Evolutionary conservation across 73 alveolate genomes (phyloP).

Genomic region (Paramecium biaurelia): DNA sequence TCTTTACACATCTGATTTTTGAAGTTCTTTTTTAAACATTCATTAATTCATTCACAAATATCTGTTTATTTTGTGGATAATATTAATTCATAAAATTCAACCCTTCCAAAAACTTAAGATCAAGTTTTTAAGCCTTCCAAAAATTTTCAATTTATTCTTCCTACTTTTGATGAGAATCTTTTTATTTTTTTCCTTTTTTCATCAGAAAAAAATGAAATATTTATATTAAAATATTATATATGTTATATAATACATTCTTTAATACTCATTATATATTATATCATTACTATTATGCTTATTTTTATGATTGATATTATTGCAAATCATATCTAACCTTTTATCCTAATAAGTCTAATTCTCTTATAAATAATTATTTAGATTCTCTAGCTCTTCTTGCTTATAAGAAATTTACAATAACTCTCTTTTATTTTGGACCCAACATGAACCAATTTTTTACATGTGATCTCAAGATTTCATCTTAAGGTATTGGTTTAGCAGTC

Average conservation of each 20-base stretch:
- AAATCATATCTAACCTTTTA: conserved; percentile 58
- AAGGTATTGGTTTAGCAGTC: conserved; percentile 30
- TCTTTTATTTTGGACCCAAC: conserved; percentile 58
- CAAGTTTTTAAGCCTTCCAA: not conserved
- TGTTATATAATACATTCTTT: not conserved
- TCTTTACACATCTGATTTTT: not conserved
- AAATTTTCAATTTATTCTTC: not conserved
- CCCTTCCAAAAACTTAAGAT: not conserved
- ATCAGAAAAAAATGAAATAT: not conserved
- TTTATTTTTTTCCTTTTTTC: not conserved
- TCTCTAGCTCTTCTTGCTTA: conserved; percentile 67
- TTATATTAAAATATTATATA: not conserved
- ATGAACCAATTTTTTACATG: conserved; percentile 64
- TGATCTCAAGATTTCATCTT: conserved; percentile 60
- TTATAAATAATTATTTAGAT: conserved; percentile 37
- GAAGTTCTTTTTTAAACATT: not conserved
- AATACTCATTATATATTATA: not conserved
- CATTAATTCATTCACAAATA: not conserved
- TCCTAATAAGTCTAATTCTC: conserved; percentile 56
- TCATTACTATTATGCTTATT: not conserved
- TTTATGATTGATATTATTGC: not conserved
- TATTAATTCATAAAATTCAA: not conserved
- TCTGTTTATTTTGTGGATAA: not conserved
- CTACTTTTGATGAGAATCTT: not conserved
- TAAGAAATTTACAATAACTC: conserved; percentile 59